Evolutionary conservation across 2,329 filamentous ascomycete genomes (phyloP).

Genomic region (Rhytidhysteron rufulum): DNA sequence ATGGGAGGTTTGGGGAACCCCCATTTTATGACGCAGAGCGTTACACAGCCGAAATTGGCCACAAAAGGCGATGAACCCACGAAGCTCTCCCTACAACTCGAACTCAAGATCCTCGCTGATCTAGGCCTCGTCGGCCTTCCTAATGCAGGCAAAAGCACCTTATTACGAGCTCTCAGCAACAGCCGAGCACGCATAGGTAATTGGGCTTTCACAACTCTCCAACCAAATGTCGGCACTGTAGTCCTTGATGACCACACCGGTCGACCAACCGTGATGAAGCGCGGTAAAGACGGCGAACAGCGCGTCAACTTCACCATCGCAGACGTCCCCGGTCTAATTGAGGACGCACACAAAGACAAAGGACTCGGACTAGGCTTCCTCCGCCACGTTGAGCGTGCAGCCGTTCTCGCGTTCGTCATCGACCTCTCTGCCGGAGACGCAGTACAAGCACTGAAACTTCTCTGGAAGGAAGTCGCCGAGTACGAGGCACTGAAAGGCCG

Average conservation of each 20-base stretch:
- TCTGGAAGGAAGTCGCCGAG: slow-evolving; percentile 87
- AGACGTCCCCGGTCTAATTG: slow-evolving; percentile 90
- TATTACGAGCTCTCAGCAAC: slow-evolving; percentile 82
- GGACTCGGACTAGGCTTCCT: slow-evolving; percentile 90
- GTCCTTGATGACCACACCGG: slow-evolving; percentile 85
- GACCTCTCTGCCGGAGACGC: slow-evolving; percentile 80
- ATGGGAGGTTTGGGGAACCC: slow-evolving; percentile 90
- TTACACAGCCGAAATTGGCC: slow-evolving; percentile 77
- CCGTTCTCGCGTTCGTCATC: slow-evolving; percentile 88
- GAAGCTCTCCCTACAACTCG: slow-evolving; percentile 75
- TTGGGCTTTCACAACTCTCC: slow-evolving; percentile 95
- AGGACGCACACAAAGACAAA: slow-evolving; percentile 86
- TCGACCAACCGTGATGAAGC: slow-evolving; percentile 55
- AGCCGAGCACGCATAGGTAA: slow-evolving; percentile 84
- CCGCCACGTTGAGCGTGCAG: slow-evolving; percentile 88
- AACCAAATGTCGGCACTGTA: slow-evolving; percentile 93
- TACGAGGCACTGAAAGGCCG: slow-evolving; percentile 80
- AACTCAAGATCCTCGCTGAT: slow-evolving; percentile 92
- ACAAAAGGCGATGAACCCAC: slow-evolving; percentile 80
- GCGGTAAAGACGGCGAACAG: slow-evolving; percentile 46
- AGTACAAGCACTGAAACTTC: slow-evolving; percentile 68
- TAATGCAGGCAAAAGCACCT: slow-evolving; percentile 93
- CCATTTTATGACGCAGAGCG: slow-evolving; percentile 78
- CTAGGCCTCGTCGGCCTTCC: slow-evolving; percentile 91
- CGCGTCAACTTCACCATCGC: slow-evolving; percentile 87